Evolutionary conservation across 345 rosid genomes (phyloP).

Genomic region (Eucalyptus regnans): DNA sequence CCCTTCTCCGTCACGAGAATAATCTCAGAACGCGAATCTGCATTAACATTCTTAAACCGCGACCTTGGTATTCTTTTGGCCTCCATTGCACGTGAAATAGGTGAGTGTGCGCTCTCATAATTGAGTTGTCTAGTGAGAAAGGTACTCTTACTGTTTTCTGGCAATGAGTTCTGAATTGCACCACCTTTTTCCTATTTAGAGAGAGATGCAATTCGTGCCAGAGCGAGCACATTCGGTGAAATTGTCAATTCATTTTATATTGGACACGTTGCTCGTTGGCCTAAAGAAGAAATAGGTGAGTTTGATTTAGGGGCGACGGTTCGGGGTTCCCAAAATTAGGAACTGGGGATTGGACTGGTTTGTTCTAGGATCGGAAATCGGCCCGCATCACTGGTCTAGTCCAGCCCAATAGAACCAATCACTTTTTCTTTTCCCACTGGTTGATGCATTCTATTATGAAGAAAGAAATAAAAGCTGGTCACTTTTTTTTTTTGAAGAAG

Average conservation of each 20-base stretch:
- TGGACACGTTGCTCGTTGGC: background rate
- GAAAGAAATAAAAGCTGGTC: too few relatives aligned
- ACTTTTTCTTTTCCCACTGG: too few relatives aligned
- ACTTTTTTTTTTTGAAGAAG: too few relatives aligned
- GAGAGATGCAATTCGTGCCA: background rate
- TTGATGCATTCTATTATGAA: too few relatives aligned
- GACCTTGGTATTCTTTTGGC: constrained; percentile 94
- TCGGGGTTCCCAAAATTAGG: too few relatives aligned
- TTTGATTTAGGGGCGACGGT: background rate
- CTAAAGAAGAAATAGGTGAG: background rate
- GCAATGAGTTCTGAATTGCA: background rate
- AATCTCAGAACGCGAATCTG: constrained; percentile 82
- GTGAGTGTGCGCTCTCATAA: constrained; percentile 15
- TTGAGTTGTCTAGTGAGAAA: background rate
- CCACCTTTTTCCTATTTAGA: background rate
- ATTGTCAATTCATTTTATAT: background rate
- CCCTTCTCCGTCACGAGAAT: constrained; percentile 77
- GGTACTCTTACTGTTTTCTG: background rate
- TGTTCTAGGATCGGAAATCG: fast-evolving
- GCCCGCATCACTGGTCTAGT: too few relatives aligned
- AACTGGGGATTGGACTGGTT: too few relatives aligned
- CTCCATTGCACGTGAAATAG: constrained; percentile 66
- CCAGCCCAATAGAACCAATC: fast-evolving
- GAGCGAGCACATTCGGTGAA: background rate
- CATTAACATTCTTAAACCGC: constrained; percentile 68